A percentile compares a stretch with the other conserved stretches of the same genome.
phyloP scores from a whole-genome alignment of 306 rosid genomes.

The Delonix regia region DNA sequence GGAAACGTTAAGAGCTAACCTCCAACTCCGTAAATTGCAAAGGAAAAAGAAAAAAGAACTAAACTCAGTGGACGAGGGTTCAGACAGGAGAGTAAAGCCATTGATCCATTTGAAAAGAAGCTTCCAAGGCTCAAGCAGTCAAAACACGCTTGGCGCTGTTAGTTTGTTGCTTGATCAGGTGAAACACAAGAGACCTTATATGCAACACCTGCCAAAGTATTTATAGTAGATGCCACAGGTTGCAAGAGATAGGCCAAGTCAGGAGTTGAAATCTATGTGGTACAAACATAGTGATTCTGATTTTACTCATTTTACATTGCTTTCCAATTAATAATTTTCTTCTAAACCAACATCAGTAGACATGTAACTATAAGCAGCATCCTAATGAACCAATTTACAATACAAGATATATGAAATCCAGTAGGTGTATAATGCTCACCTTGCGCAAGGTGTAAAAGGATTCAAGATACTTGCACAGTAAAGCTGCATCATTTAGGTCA shows the following conservation, averaged over 20 bases:
- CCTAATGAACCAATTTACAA: not conserved
- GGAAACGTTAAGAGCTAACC: slow-evolving; percentile 70
- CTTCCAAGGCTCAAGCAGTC: slow-evolving; percentile 63
- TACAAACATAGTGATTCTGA: not conserved
- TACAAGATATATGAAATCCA: not conserved
- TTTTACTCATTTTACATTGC: not conserved
- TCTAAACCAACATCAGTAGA: not conserved
- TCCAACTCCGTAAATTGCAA: slow-evolving; percentile 67
- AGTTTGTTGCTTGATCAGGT: slow-evolving; percentile 50
- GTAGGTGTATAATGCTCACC: slow-evolving; percentile 36
- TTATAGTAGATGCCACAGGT: slow-evolving; percentile 68
- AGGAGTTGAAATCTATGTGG: not conserved
- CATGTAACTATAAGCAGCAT: not conserved
- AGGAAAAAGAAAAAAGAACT: slow-evolving; percentile 69
- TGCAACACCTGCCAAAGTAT: slow-evolving; percentile 63
- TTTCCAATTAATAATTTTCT: not conserved
- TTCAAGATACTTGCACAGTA: slow-evolving; percentile 53
- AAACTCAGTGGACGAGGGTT: slow-evolving; percentile 62
- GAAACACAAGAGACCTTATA: slow-evolving; percentile 57
- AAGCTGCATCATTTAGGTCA: slow-evolving; percentile 48
- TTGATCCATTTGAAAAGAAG: slow-evolving; percentile 53
- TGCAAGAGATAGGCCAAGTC: slow-evolving; percentile 36
- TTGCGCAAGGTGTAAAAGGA: slow-evolving; percentile 61
- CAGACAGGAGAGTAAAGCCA: slow-evolving; percentile 63
- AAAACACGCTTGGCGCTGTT: slow-evolving; percentile 62